phyloP scores from a whole-genome alignment of 306 rosid species.

The Vigna nakashimae region DNA sequence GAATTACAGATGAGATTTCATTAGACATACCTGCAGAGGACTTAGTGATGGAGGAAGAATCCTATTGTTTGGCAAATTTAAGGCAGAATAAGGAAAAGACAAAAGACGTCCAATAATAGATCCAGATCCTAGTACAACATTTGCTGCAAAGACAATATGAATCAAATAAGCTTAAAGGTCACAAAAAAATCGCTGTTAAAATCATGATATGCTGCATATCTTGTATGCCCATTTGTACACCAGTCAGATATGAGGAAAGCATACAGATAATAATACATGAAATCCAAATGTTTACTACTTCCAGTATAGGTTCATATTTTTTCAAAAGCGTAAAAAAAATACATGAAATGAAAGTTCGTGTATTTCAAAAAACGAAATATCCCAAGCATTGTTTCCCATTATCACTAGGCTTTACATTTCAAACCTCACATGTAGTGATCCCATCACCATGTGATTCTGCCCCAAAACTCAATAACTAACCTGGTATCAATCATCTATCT shows the following conservation, averaged over 20 bases:
- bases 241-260: conserved; percentile 29
- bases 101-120: conserved; percentile 76
- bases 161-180: conserved; percentile 34
- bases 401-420: conserved; percentile 6
- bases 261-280: conserved; percentile 11
- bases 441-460: conserved; percentile 6
- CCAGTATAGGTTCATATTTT: not conserved
- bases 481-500: conserved; percentile 5
- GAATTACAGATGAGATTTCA: conserved; percentile 36
- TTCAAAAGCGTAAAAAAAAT: conserved; percentile 5
- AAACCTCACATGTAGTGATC: conserved; percentile 27
- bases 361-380: conserved; percentile 3
- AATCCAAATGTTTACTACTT: conserved; percentile 2
- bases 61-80: conserved; percentile 54
- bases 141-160: conserved; percentile 65
- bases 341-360: conserved; percentile 20
- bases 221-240: conserved; percentile 23
- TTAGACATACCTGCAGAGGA: conserved; percentile 72
- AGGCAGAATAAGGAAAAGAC: conserved; percentile 53
- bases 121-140: conserved; percentile 72
- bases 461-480: conserved; percentile 11
- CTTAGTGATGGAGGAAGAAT: conserved; percentile 62
- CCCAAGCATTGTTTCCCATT: not conserved
- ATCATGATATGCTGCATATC: conserved; percentile 28
- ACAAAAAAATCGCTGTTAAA: conserved; percentile 42